Base-by-base conservation (phyloP, 495 filamentous ascomycete species). In the Neurospora sp. region DNA sequence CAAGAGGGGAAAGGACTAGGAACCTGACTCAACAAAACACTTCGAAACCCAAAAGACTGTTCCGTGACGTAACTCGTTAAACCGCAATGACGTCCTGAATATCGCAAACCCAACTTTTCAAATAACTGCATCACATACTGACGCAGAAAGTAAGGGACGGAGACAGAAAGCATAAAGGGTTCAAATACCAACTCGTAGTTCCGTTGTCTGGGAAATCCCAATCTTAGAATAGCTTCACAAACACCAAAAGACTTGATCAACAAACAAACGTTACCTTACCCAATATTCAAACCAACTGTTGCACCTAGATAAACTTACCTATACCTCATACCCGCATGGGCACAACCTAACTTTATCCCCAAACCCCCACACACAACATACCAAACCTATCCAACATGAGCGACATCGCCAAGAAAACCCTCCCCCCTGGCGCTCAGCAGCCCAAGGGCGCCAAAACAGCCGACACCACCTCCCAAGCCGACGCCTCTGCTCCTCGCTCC, bases 331-430 rank as follows among this genome's bases (percentile, higher is more conserved):
- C 54, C 54, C 54, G 54, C 54, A 38, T 59, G 48, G 20, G 5
- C 71, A 62, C 41, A 38, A n/a, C 46, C 23, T 72, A n/a, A 69
- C 31, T 37, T 72, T n/a, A 18, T 14, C 16, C 42, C 42, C 31
- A n/a, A 1, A 31, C 9, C 20, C 8, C 71, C 39, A 72, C 42
- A 39, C 23, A 10, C 44, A 18, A 72, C 27, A 62, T 31, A 31
- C 23, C n/a, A 42, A 62, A 70, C 71, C 71, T 41, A 73, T 23
- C 23, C 46, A 76, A 35, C 35, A 81, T 81, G 80, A 78, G 75
- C 71, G 75, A 80, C 78, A 74, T 79, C 66, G 75, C 71, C 59
- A 76, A 76, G 40, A 78, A 78, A 69, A 77, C 77, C 1, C 78
- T 78, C 70, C 76, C 75, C 9, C 75, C 77, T 4, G 77, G 71